Evolutionary conservation across 2,329 filamentous ascomycete species (phyloP).

Genomic region (Alternaria ventricosa): DNA sequence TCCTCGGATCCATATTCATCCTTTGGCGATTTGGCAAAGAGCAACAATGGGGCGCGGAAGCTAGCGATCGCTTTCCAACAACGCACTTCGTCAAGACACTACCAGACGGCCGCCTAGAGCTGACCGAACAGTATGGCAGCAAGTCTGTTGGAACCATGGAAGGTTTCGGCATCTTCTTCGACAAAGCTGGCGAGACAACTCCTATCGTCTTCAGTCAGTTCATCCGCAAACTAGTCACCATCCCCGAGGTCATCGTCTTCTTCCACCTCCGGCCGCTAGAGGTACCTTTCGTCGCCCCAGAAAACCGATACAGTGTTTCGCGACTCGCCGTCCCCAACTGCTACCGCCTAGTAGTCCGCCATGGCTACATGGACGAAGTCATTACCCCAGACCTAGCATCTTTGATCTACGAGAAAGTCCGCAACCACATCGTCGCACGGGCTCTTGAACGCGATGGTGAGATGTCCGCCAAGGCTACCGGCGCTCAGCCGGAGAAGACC

Average conservation of each 20-base stretch:
- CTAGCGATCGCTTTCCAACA: slow-evolving; percentile 61
- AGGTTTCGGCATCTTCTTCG: slow-evolving; percentile 77
- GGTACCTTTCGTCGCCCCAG: slow-evolving; percentile 53
- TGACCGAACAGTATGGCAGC: slow-evolving; percentile 50
- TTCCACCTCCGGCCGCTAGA: slow-evolving; percentile 73
- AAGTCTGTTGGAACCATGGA: slow-evolving; percentile 47
- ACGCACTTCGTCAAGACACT: slow-evolving; percentile 52
- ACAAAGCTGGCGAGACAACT: slow-evolving; percentile 72
- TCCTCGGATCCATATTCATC: slow-evolving; percentile 70
- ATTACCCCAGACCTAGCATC: slow-evolving; percentile 67
- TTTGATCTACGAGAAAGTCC: slow-evolving; percentile 64
- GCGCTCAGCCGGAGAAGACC: neutral
- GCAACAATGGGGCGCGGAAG: slow-evolving; percentile 75
- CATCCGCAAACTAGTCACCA: slow-evolving; percentile 71
- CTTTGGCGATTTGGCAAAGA: slow-evolving; percentile 83
- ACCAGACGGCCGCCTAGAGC: slow-evolving; percentile 42
- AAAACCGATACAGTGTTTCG: slow-evolving; percentile 58
- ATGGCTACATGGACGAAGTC: slow-evolving; percentile 76
- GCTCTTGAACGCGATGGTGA: slow-evolving; percentile 39
- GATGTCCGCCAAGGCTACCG: slow-evolving; percentile 12
- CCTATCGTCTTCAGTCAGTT: slow-evolving; percentile 76
- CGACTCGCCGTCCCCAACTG: slow-evolving; percentile 63
- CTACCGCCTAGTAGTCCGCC: slow-evolving; percentile 72
- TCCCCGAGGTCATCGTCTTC: slow-evolving; percentile 74
- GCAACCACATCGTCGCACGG: slow-evolving; percentile 44